A percentile compares a stretch with the other conserved stretches of the same genome.
These are phyloP conservation scores for Dryadomyces quercivorus DNA, from an alignment of 2,329 filamentous ascomycete species.

Conservation along the genomic window DNA sequence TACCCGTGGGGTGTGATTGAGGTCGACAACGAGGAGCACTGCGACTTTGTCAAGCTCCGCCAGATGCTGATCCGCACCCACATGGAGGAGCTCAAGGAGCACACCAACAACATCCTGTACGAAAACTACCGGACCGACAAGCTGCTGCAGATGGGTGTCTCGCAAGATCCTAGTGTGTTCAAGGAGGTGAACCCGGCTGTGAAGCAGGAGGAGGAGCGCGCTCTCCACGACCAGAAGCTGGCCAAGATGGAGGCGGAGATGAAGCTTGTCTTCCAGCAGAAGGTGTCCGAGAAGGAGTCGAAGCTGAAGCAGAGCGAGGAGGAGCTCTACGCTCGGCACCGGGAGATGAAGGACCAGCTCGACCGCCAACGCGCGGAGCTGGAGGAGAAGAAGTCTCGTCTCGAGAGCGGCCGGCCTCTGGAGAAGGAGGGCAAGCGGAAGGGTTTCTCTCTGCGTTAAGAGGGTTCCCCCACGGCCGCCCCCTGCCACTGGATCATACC, in stretches of 20 bases:
- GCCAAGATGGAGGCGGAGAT: slow-evolving; percentile 99
- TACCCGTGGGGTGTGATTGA: slow-evolving; percentile 99
- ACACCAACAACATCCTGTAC: slow-evolving; percentile 92
- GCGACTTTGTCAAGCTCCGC: slow-evolving; percentile 98
- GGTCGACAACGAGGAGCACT: slow-evolving; percentile 99
- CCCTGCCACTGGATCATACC: neutral
- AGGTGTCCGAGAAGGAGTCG: slow-evolving; percentile 98
- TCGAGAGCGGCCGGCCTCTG: slow-evolving; percentile 90
- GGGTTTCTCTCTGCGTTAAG: slow-evolving; percentile 96
- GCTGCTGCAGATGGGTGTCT: slow-evolving; percentile 95
- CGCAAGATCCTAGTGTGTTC: slow-evolving; percentile 97
- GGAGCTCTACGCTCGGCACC: slow-evolving; percentile 92
- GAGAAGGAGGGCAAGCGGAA: slow-evolving; percentile 99
- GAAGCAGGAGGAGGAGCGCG: slow-evolving; percentile 98
- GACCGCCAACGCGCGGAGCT: slow-evolving; percentile 89
- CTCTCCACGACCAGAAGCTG: slow-evolving; percentile 97
- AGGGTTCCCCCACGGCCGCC: slow-evolving; percentile 2
- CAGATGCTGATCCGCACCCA: slow-evolving; percentile 99
- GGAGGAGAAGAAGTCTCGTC: slow-evolving; percentile 93
- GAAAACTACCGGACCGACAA: slow-evolving; percentile 99
- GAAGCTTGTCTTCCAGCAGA: slow-evolving; percentile 99
- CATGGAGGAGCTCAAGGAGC: slow-evolving; percentile 99
- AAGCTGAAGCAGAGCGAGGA: slow-evolving; percentile 99
- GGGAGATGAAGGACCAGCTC: slow-evolving; percentile 99
- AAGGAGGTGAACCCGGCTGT: slow-evolving; percentile 99